A percentile compares a stretch with the other conserved stretches of the same genome.
Conservation (phyloP, 768 basidiomycete genomes). For the Mrakia hoshinonis region DNA sequence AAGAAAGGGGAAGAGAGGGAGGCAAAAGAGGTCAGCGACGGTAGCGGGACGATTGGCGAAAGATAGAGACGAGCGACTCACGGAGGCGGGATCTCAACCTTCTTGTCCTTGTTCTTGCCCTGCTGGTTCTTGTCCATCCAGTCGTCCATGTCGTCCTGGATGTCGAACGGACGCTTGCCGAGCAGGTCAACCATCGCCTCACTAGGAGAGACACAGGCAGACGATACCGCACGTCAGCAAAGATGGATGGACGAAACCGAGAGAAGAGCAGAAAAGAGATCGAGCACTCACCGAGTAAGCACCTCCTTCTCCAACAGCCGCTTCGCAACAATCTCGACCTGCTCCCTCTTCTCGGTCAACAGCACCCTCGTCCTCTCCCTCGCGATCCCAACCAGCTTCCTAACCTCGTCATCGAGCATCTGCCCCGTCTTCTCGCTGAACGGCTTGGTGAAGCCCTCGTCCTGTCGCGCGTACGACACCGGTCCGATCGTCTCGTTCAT, state of each 20-base stretch:
- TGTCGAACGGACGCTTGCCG: constrained; percentile 36
- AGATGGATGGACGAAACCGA: too few species aligned
- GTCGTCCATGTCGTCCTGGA: constrained; percentile 65
- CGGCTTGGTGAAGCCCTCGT: constrained; percentile 35
- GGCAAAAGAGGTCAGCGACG: not conserved
- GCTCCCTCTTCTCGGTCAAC: constrained; percentile 66
- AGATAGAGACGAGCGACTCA: not conserved
- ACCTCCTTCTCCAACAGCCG: constrained; percentile 90
- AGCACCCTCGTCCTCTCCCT: constrained; percentile 75
- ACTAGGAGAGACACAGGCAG: not conserved
- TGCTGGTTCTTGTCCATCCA: constrained; percentile 67
- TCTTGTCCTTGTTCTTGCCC: constrained; percentile 37
- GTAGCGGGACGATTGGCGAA: not conserved
- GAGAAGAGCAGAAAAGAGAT: constrained; percentile 16
- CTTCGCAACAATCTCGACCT: constrained; percentile 89
- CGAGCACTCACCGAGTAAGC: constrained; percentile 65
- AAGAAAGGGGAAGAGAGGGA: not conserved
- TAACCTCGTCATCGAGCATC: constrained; percentile 29
- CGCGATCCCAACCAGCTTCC: constrained; percentile 49
- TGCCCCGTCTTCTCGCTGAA: constrained; percentile 30
- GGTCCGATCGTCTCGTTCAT: constrained; percentile 94
- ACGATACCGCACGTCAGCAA: not conserved
- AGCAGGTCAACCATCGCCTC: constrained; percentile 29
- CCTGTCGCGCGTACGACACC: constrained; percentile 86
- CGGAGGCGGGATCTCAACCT: constrained; percentile 22